These are phyloP conservation scores for Phytophthora crassamura DNA, from an alignment of 352 stramenopile species.

Conservation along the genomic window DNA sequence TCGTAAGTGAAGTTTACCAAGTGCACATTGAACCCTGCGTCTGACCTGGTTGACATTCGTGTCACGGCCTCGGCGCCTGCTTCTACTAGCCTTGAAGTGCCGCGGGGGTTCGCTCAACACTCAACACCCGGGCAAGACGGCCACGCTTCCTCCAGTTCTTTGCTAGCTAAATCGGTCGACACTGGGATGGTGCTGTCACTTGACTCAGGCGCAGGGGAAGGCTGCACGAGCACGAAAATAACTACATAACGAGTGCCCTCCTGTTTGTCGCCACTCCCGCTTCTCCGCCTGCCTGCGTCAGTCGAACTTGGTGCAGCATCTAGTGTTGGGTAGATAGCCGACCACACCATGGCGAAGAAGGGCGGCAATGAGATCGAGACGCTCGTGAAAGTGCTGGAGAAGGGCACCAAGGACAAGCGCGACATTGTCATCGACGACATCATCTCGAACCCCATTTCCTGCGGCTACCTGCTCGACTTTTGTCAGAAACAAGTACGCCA, in stretches of 20 bases:
- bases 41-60: too few relatives aligned
- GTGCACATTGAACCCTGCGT: too few relatives aligned
- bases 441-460: constrained; percentile 87
- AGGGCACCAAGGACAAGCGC: constrained; percentile 71
- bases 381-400: constrained; percentile 74
- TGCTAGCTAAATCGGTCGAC: constrained; percentile 31
- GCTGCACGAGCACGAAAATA: constrained; percentile 27
- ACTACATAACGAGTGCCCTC: constrained; percentile 11
- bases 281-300: constrained; percentile 37
- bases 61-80: too few relatives aligned
- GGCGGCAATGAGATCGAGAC: constrained; percentile 73
- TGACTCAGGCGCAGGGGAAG: constrained; percentile 19
- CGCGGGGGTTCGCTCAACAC: not conserved
- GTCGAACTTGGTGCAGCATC: constrained; percentile 4
- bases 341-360: constrained; percentile 64
- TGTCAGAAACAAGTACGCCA: constrained; percentile 82
- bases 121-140: not conserved
- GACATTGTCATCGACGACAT: constrained; percentile 88
- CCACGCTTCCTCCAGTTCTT: constrained; percentile 19
- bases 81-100: not conserved
- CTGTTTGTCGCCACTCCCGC: constrained; percentile 19
- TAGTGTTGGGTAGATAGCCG: not conserved
- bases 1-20: too few relatives aligned
- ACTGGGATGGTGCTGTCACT: constrained; percentile 16
- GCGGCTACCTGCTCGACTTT: constrained; percentile 87